Conservation (phyloP, 2,329 filamentous ascomycete species). For the Talaromyces sp. region DNA sequence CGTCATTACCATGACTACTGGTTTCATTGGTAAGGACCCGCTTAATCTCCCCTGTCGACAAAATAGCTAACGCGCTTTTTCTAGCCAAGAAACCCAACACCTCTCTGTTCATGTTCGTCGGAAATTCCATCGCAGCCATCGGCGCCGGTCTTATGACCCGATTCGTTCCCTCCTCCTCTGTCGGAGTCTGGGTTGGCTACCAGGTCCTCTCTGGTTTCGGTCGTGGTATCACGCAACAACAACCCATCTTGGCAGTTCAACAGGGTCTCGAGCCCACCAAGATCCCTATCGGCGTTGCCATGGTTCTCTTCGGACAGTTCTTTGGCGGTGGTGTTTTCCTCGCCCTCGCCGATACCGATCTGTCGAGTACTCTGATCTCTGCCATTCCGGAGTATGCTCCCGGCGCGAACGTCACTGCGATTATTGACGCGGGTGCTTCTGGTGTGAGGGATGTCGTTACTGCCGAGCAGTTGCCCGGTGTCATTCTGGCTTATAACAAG, state of each 20-base stretch:
- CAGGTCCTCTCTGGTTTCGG: conserved; percentile 10
- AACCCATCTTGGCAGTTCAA: conserved; percentile 2
- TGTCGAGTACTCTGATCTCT: conserved; percentile 4
- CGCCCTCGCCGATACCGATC: conserved; percentile 7
- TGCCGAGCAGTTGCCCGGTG: conserved; percentile 3
- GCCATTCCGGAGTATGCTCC: conserved; percentile 6
- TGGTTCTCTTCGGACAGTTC: conserved; percentile 14
- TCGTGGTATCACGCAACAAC: conserved; percentile 11
- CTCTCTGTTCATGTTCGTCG: conserved; percentile 4
- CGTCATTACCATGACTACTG: conserved; percentile 1
- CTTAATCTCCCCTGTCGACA: neutral
- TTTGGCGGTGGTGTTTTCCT: conserved; percentile 12
- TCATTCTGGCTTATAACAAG: conserved; percentile 7
- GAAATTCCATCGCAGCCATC: conserved; percentile 11
- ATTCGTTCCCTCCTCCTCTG: conserved; percentile 7
- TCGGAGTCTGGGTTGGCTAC: conserved; percentile 11
- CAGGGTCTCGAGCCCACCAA: conserved; percentile 10
- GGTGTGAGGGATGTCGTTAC: conserved; percentile 8
- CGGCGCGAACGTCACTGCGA: neutral
- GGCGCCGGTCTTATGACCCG: conserved; percentile 11
- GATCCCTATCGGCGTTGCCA: conserved; percentile 8
- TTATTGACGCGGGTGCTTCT: conserved; percentile 3
- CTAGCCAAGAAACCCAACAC: conserved; percentile 10
- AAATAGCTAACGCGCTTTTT: neutral
- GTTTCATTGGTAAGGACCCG: conserved; percentile 1